Base-by-base conservation (phyloP, 352 stramenopile genomes). In the Globisporangium viniferum region DNA sequence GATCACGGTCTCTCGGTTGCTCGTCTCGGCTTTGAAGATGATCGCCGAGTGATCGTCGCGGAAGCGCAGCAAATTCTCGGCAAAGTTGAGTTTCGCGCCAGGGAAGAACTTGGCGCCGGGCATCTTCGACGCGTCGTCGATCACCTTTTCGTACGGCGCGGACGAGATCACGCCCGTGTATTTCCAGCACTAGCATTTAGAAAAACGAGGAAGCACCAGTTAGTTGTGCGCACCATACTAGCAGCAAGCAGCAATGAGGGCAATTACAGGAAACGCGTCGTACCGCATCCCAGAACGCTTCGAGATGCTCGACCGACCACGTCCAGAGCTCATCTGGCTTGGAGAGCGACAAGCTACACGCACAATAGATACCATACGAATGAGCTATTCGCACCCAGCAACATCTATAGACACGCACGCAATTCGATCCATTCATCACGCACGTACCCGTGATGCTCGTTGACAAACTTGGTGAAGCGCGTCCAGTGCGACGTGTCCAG, bases 11-110 rank as follows among this genome's bases (percentile, higher is more conserved):
- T 87, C 73, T 22, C 72, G 41, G 57, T 87, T 90, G 67, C 77
- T 90, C 10, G 81, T 93, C 70, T 93, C 83, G 31, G 77, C 80
- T 59, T 88, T 87, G 72, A 91, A 93, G 48, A 93, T 77, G 69
- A 92, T 90, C 14, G 85, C 83, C 8, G 83, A 74, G 54, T 80
- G 77, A 66, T 93, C 80, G 65, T 93, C 83, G 55, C 83, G 80
- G 68, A 88, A 91, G 67, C 82, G 81, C 44, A 93, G 66, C 68
- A 93, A 48, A 69, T 93, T 93, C 55, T 93, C 81, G 1, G 85
- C 82, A 72, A 93, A 91, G 73, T 93, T 91, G 57, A 93, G 73
- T 14, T 75, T 77, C n/a, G 73, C 74, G 20, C 81, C 85, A 0
- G 75, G 70, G 49, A 92, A 93, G 73, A 93, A 93, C 74, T 89